A percentile compares a stretch with the other conserved stretches of the same genome.
Evolutionary conservation across 352 stramenopile species (phyloP).

Genomic region (Phytophthora multivora): DNA sequence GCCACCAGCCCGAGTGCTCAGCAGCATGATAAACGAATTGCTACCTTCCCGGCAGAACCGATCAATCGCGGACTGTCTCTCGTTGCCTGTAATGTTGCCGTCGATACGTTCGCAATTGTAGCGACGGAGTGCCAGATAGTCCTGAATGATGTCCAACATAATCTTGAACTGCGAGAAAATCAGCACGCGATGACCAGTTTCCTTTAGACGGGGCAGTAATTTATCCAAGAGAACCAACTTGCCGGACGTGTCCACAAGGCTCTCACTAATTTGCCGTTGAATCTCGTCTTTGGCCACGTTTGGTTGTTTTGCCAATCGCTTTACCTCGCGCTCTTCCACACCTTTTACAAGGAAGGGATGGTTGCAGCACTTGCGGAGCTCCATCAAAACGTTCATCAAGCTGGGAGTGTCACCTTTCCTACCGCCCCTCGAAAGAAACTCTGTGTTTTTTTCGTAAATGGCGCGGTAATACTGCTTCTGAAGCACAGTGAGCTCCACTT

Average conservation of each 20-base stretch:
- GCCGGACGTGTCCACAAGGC: slow-evolving; percentile 94
- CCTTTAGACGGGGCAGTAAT: slow-evolving; percentile 95
- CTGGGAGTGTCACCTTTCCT: slow-evolving; percentile 78
- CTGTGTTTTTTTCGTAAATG: slow-evolving; percentile 94
- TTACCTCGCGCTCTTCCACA: slow-evolving; percentile 82
- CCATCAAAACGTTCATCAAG: slow-evolving; percentile 94
- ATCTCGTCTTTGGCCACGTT: slow-evolving; percentile 54
- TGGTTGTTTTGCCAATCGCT: slow-evolving; percentile 61
- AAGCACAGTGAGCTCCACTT: slow-evolving; percentile 91
- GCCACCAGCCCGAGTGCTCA: slow-evolving; percentile 98
- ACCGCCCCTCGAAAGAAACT: slow-evolving; percentile 83
- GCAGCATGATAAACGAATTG: slow-evolving; percentile 95
- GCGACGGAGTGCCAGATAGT: slow-evolving; percentile 93
- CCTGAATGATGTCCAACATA: slow-evolving; percentile 99
- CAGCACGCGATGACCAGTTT: slow-evolving; percentile 96
- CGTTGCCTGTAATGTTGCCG: slow-evolving; percentile 96
- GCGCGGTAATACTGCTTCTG: slow-evolving; percentile 93
- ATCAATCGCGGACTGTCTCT: slow-evolving; percentile 95
- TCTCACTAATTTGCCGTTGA: slow-evolving; percentile 72
- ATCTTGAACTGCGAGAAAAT: slow-evolving; percentile 99
- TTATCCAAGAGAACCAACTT: slow-evolving; percentile 99
- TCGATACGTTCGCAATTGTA: slow-evolving; percentile 99
- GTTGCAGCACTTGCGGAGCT: slow-evolving; percentile 95
- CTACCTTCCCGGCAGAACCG: slow-evolving; percentile 80
- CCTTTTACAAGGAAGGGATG: slow-evolving; percentile 94